phyloP scores from a whole-genome alignment of 441 rosid genomes.

The Erodium texanum region DNA sequence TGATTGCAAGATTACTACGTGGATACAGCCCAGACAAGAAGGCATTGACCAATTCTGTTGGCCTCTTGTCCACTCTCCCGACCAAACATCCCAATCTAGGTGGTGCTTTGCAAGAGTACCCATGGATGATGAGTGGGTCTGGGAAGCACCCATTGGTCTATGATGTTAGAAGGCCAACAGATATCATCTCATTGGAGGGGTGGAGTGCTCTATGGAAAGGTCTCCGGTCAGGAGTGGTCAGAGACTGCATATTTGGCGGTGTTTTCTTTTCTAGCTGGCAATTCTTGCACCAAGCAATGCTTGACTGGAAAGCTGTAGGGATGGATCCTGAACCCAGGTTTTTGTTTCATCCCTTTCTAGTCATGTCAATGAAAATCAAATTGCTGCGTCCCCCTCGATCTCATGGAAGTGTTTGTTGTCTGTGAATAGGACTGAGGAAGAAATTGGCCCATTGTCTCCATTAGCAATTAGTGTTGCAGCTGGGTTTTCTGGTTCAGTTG shows the following conservation, averaged over 20 bases:
- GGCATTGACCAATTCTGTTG: constrained; percentile 48
- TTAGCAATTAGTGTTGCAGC: constrained; percentile 62
- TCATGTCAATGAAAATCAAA: background rate
- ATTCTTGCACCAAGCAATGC: constrained; percentile 56
- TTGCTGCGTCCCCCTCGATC: background rate
- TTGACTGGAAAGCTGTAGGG: constrained; percentile 79
- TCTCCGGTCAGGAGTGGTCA: constrained; percentile 53
- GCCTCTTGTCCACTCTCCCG: constrained; percentile 60
- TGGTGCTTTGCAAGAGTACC: constrained; percentile 58
- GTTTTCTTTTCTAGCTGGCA: constrained; percentile 84
- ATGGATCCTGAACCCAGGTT: constrained; percentile 83
- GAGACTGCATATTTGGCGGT: constrained; percentile 73
- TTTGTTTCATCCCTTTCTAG: constrained; percentile 5
- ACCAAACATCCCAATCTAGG: constrained; percentile 57
- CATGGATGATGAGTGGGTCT: constrained; percentile 95
- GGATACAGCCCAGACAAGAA: constrained; percentile 57
- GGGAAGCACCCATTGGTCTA: constrained; percentile 72
- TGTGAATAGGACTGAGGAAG: constrained; percentile 52
- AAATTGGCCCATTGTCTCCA: constrained; percentile 67
- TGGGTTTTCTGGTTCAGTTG: constrained; percentile 78
- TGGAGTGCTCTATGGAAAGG: constrained; percentile 73
- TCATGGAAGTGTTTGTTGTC: constrained; percentile 5
- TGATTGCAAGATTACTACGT: constrained; percentile 36
- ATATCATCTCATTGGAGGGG: constrained; percentile 73
- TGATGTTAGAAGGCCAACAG: constrained; percentile 51